Percentiles rank a stretch among this genome's conserved stretches.
phyloP scores from a whole-genome alignment of 2,329 filamentous ascomycete species.

The Aspergillus persii region DNA sequence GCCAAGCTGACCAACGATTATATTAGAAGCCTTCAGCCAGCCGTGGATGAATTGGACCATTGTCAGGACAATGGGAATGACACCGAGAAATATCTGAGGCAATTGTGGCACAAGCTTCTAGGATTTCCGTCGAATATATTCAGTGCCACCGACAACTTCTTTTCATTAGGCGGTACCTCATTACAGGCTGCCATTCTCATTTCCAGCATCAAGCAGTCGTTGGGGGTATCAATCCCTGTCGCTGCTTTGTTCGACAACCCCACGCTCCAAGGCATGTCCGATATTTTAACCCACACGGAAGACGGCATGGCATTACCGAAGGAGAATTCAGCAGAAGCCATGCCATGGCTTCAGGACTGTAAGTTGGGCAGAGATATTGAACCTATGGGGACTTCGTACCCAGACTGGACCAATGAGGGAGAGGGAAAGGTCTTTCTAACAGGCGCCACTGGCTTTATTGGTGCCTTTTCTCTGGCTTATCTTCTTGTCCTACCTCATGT shows the following conservation, averaged over 20 bases:
- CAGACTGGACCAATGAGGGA: conserved; percentile 19
- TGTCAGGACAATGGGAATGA: no score
- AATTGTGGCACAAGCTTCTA: not conserved
- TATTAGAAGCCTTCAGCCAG: no score
- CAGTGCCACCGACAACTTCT: conserved; percentile 49
- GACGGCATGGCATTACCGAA: not conserved
- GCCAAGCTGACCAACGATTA: no score
- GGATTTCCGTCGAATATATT: not conserved
- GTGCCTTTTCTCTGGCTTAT: conserved; percentile 70
- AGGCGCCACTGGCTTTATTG: conserved; percentile 80
- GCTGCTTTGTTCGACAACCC: conserved; percentile 21
- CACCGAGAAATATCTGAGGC: no score
- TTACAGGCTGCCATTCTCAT: conserved; percentile 21
- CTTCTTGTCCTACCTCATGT: conserved; percentile 57
- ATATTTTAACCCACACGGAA: conserved; percentile 3
- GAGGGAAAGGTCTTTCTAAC: conserved; percentile 64
- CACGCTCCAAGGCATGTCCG: conserved; percentile 9
- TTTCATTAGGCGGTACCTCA: conserved; percentile 21
- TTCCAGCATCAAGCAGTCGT: conserved; percentile 12
- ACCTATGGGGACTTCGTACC: conserved; percentile 7
- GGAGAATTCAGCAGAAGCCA: conserved; percentile 12
- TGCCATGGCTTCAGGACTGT: conserved; percentile 18
- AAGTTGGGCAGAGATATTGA: conserved; percentile 7
- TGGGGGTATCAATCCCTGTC: conserved; percentile 11
- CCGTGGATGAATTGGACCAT: no score